Conservation (phyloP, 2,329 filamentous ascomycete genomes). For the Monosporascus sp. region DNA sequence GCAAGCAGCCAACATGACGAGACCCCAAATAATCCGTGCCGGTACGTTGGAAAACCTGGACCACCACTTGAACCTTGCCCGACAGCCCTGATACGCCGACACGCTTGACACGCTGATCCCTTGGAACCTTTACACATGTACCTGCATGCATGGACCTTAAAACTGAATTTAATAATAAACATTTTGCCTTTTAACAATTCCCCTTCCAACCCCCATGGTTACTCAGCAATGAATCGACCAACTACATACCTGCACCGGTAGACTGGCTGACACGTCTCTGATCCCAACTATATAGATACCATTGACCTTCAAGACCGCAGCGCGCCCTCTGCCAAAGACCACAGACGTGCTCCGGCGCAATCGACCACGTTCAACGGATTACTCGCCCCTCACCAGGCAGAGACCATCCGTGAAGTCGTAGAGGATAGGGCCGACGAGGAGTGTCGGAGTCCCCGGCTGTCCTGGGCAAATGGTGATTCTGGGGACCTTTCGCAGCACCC, state of each 20-base stretch:
- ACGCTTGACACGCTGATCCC: neutral
- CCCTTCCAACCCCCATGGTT: constrained; percentile 3
- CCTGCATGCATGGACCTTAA: neutral
- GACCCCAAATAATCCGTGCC: constrained; percentile 56
- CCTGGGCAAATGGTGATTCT: constrained; percentile 41
- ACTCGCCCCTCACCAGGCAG: constrained; percentile 77
- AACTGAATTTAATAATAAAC: neutral
- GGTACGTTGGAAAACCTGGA: constrained; percentile 38
- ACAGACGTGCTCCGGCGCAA: constrained; percentile 53
- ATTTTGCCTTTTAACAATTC: neutral
- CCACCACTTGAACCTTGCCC: neutral
- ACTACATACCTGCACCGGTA: constrained; percentile 10
- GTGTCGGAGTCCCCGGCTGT: constrained; percentile 57
- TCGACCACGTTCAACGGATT: constrained; percentile 36
- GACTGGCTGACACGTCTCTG: constrained; percentile 20
- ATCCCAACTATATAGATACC: constrained; percentile 59
- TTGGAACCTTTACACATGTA: neutral
- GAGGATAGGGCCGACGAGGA: constrained; percentile 73
- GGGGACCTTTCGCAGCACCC: constrained; percentile 41
- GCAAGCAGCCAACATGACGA: constrained; percentile 46
- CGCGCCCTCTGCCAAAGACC: constrained; percentile 79
- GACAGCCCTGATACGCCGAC: constrained; percentile 1
- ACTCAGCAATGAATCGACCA: neutral
- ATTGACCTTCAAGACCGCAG: constrained; percentile 87
- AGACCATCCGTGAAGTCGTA: constrained; percentile 74